Base-by-base conservation (phyloP, 2,329 filamentous ascomycete species). In the Hirsutella rhossiliensis region DNA sequence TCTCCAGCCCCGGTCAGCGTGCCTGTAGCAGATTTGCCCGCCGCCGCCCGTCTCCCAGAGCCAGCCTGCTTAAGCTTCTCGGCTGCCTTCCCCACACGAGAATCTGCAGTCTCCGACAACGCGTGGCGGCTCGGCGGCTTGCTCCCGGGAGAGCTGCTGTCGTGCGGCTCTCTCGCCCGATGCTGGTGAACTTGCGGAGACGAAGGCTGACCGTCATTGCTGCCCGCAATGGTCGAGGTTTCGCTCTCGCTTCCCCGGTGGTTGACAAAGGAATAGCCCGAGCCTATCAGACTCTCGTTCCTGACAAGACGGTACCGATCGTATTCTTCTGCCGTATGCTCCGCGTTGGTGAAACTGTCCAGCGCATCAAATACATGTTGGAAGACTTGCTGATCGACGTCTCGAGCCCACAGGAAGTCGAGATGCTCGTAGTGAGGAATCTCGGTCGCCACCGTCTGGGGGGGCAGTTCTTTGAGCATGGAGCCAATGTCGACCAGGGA, bases 341-440 rank as follows among this genome's bases (percentile, higher is more conserved):
- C 69, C 0, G 75, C 68, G 37, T 71, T 68, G 2, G 72, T 76
- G 57, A 82, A 87, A 53, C 73, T 81, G 47, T 94, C 80, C 11
- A 98, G 69, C 0, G 92, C 89, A 53, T 94, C 83, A 50, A 95
- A 89, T 2, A 98, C 87, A 58, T 94, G 87, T 15, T 82, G 85
- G 56, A 96, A 96, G 3, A 97, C 90, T 43, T 88, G 78, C 1
- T 73, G 69, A 52, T 94, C 76, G 7, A 94, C 85, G 55, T 96
- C 88, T 32, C 78, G 72, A 1, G 86, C 92, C 92, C 92, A 98
- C 1, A 98, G 71, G 55, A 98, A 95, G 62, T 98, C 92, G 20
- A 98, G 76, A 62, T 98, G 92, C 62, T 98, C 92, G 61, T 95
- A 98, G 59, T 94, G 87, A 0, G 84, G 79, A 37, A 98, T 84